Percentiles rank a stretch among this genome's conserved stretches.
phyloP scores from a whole-genome alignment of 2,329 filamentous ascomycete species.

The Phaeosphaeriaceae sp. region DNA sequence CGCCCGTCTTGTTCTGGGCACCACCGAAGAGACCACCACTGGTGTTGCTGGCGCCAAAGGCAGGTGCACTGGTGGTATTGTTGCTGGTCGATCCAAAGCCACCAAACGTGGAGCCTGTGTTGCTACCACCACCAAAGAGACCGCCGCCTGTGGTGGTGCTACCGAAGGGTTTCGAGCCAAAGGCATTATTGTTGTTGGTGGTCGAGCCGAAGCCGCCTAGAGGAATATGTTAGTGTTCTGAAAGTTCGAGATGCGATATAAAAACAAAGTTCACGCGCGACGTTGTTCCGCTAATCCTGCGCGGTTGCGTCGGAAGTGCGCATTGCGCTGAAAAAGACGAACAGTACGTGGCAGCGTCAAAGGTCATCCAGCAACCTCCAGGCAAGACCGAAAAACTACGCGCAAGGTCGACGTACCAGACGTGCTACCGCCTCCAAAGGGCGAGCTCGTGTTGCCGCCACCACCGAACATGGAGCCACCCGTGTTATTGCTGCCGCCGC shows the following conservation, averaged over 20 bases:
- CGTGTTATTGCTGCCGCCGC: slow-evolving; percentile 41
- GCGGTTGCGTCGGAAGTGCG: neutral
- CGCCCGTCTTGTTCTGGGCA: slow-evolving; percentile 36
- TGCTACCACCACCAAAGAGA: slow-evolving; percentile 41
- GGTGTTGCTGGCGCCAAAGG: slow-evolving; percentile 36
- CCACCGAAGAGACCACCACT: slow-evolving; percentile 39
- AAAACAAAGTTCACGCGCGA: slow-evolving; percentile 6
- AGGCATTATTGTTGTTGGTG: slow-evolving; percentile 26
- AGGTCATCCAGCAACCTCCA: slow-evolving; percentile 2
- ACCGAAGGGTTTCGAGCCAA: slow-evolving; percentile 44
- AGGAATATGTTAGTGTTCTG: slow-evolving; percentile 27
- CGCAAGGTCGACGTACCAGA: slow-evolving; percentile 34
- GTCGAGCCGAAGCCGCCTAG: slow-evolving; percentile 44
- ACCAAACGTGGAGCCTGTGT: slow-evolving; percentile 23
- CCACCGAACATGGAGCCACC: slow-evolving; percentile 45
- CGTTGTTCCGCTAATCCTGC: neutral
- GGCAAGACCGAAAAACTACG: slow-evolving; percentile 36
- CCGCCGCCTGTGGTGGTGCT: slow-evolving; percentile 42
- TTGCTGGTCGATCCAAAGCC: slow-evolving; percentile 31
- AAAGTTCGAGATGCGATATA: neutral
- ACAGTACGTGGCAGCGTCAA: neutral
- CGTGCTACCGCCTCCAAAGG: slow-evolving; percentile 49
- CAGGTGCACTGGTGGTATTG: slow-evolving; percentile 26
- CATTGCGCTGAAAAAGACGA: neutral
- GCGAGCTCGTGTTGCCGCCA: slow-evolving; percentile 35